A percentile compares a stretch with the other conserved stretches of the same genome.
These are phyloP conservation scores for Saccharomyces hybrid DNA, from an alignment of 1,139 yeast genomes.

Conservation along the genomic window DNA sequence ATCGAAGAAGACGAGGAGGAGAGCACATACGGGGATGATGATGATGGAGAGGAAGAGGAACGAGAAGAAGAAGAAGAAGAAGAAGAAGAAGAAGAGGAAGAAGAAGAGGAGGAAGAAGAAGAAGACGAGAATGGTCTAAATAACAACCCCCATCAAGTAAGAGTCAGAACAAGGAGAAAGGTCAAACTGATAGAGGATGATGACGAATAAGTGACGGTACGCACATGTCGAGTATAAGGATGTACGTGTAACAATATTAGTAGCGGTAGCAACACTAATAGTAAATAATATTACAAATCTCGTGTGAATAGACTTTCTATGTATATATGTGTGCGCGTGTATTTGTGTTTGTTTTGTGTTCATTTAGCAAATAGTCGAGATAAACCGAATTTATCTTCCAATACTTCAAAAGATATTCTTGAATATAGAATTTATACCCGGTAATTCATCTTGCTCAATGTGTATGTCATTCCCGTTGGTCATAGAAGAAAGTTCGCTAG, in stretches of 20 bases:
- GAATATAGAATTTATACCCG: constrained; percentile 25
- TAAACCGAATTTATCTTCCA: neutral
- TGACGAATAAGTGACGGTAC: neutral
- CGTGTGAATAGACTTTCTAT: neutral
- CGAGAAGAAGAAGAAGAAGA: constrained; percentile 11
- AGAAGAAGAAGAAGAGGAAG: constrained; percentile 9
- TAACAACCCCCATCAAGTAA: neutral
- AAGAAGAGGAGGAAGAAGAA: constrained; percentile 2
- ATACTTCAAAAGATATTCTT: constrained; percentile 11
- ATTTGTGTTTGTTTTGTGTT: neutral
- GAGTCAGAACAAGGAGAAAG: neutral
- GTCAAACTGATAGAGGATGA: neutral
- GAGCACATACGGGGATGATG: constrained; percentile 10
- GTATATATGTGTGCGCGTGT: neutral
- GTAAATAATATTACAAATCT: neutral
- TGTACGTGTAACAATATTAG: neutral
- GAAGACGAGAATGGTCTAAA: neutral
- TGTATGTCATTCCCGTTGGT: neutral
- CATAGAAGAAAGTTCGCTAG: neutral
- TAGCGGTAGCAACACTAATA: neutral
- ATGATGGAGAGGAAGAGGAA: constrained; percentile 16
- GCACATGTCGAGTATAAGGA: neutral
- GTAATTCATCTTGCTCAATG: constrained; percentile 8
- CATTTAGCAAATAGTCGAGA: neutral
- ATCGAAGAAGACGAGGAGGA: neutral